These are phyloP conservation scores for Trichoderma aggressivum DNA, from an alignment of 2,329 filamentous ascomycete species.

Conservation along the genomic window DNA sequence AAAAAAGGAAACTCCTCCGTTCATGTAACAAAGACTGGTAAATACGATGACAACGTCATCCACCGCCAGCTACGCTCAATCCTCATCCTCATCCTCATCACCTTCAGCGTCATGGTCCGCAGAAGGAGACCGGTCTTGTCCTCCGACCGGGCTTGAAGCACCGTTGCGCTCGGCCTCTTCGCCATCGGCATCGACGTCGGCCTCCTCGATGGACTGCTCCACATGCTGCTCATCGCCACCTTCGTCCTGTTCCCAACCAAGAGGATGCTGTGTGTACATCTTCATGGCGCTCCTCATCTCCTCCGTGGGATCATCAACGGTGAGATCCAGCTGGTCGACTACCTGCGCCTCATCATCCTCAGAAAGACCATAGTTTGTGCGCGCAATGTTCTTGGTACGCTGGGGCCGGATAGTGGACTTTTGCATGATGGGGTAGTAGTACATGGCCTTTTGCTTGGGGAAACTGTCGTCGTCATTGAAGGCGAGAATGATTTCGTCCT, in stretches of 20 bases:
- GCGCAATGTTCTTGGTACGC: conserved; percentile 60
- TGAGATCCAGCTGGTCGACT: conserved; percentile 55
- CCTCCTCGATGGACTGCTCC: conserved; percentile 21
- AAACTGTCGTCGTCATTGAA: conserved; percentile 52
- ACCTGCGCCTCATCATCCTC: conserved; percentile 49
- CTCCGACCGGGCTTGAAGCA: conserved; percentile 21
- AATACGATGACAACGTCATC: not conserved
- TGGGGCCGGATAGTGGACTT: conserved; percentile 60
- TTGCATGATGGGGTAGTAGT: conserved; percentile 68
- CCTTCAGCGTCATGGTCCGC: conserved; percentile 48
- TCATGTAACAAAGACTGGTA: not conserved
- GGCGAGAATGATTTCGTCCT: conserved; percentile 60
- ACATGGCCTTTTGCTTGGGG: conserved; percentile 55
- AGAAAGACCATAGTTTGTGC: conserved; percentile 42
- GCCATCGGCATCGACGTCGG: conserved; percentile 24
- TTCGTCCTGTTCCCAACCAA: conserved; percentile 44
- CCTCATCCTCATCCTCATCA: conserved; percentile 34
- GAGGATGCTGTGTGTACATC: conserved; percentile 51
- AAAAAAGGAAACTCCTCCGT: not conserved
- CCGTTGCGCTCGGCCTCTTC: conserved; percentile 29
- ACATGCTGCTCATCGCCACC: conserved; percentile 16
- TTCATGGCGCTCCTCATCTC: conserved; percentile 51
- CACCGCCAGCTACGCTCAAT: conserved; percentile 1
- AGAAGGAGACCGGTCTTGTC: conserved; percentile 29
- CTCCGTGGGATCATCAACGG: conserved; percentile 54